Percentiles rank a stretch among this genome's conserved stretches.
Evolutionary conservation across 1,284 basidiomycete genomes (phyloP).

Genomic region (Cutaneotrichosporon mucoides): DNA sequence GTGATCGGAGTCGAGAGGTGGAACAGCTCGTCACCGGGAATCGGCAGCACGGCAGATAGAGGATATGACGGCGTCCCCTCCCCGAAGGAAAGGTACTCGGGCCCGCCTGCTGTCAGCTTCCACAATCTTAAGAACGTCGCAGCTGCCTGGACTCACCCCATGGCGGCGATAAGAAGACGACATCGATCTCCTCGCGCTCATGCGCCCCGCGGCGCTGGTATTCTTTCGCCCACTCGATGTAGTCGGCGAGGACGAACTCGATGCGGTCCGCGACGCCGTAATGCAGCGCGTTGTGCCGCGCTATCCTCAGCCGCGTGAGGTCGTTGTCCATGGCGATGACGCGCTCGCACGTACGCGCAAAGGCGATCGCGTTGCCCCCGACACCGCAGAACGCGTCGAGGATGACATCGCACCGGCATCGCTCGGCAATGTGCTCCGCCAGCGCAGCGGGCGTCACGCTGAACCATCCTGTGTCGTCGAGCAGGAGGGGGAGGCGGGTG

Average conservation of each 20-base stretch:
- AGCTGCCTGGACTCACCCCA: conserved; percentile 66
- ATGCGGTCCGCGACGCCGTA: conserved; percentile 93
- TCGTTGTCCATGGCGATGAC: conserved; percentile 92
- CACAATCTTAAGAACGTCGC: background rate
- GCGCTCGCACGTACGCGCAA: conserved; percentile 88
- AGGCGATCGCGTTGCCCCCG: conserved; percentile 95
- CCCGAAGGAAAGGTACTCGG: conserved; percentile 32
- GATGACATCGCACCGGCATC: conserved; percentile 70
- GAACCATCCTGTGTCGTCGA: conserved; percentile 81
- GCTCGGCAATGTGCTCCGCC: conserved; percentile 83
- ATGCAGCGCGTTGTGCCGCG: conserved; percentile 83
- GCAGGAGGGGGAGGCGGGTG: conserved; percentile 54
- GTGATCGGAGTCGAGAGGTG: conserved; percentile 62
- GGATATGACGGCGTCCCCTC: conserved; percentile 56
- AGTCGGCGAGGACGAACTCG: conserved; percentile 85
- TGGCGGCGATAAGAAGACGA: conserved; percentile 86
- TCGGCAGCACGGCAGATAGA: conserved; percentile 68
- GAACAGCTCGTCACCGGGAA: conserved; percentile 78
- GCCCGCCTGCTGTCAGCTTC: conserved; percentile 11
- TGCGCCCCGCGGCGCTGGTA: conserved; percentile 49
- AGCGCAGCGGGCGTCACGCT: conserved; percentile 92
- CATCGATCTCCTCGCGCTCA: conserved; percentile 60
- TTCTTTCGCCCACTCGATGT: conserved; percentile 67
- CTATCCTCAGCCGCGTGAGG: conserved; percentile 73
- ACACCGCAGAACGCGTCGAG: conserved; percentile 93